These are phyloP conservation scores for Shiraia sp. DNA, from an alignment of 2,329 filamentous ascomycete species.

Conservation along the genomic window DNA sequence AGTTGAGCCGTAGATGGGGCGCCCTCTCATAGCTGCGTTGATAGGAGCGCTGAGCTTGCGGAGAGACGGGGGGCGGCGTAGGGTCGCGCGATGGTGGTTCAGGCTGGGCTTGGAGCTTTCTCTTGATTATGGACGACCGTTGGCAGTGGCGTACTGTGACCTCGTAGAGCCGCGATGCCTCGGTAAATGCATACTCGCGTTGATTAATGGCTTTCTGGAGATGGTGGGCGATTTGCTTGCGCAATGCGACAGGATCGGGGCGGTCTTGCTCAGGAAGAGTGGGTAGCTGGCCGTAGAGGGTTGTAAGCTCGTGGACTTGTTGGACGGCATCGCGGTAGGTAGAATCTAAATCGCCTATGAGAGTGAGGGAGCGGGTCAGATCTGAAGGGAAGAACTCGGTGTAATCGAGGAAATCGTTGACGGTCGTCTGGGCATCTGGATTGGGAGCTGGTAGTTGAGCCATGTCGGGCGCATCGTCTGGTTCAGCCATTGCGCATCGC, in stretches of 20 bases:
- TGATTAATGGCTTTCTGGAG: constrained; percentile 59
- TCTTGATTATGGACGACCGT: constrained; percentile 61
- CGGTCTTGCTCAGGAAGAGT: constrained; percentile 52
- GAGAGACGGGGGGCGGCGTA: constrained; percentile 54
- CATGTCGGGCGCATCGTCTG: constrained; percentile 36
- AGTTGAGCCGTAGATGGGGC: constrained; percentile 35
- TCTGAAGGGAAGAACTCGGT: constrained; percentile 71
- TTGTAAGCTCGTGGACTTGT: constrained; percentile 53
- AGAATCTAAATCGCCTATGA: constrained; percentile 59
- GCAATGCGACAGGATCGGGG: constrained; percentile 57
- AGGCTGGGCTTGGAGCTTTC: constrained; percentile 64
- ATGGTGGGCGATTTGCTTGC: constrained; percentile 60
- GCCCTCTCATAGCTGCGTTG: constrained; percentile 27
- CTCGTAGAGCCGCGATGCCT: constrained; percentile 61
- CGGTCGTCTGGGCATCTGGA: constrained; percentile 67
- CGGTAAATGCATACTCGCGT: constrained; percentile 60
- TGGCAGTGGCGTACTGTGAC: constrained; percentile 61
- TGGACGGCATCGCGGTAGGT: constrained; percentile 49
- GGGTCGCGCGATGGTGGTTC: constrained; percentile 64
- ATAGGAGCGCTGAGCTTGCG: constrained; percentile 36
- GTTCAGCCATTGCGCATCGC: constrained; percentile 45
- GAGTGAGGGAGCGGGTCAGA: constrained; percentile 63
- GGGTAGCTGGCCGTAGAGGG: constrained; percentile 56
- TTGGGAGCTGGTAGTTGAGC: constrained; percentile 55
- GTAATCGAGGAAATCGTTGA: constrained; percentile 70